Conservation (phyloP, 768 basidiomycete species). For the Lyophyllum atratum region DNA sequence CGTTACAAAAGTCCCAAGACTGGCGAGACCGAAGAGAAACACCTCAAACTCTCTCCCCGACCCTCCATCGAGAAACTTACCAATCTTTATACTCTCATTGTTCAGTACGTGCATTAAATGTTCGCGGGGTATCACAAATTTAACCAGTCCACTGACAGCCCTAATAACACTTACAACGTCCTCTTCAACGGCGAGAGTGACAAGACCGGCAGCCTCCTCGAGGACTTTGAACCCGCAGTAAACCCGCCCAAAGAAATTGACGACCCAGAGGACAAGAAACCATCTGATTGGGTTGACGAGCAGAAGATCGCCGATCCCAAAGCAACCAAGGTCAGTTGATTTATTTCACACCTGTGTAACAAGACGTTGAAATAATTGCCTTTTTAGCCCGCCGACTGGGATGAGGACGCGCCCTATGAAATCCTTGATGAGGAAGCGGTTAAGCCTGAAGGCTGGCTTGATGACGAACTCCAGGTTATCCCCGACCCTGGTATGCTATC, state of each 20-base stretch:
- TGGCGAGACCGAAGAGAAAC: conserved; percentile 96
- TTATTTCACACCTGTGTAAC: not conserved
- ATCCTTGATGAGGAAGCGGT: conserved; percentile 84
- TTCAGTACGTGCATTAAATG: conserved; percentile 63
- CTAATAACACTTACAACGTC: conserved; percentile 93
- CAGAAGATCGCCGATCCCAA: conserved; percentile 84
- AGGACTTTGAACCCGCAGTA: conserved; percentile 91
- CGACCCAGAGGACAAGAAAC: conserved; percentile 90
- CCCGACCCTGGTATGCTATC: conserved; percentile 77
- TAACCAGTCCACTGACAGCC: conserved; percentile 43
- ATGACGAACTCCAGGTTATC: conserved; percentile 76
- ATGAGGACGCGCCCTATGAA: conserved; percentile 94
- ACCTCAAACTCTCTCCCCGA: conserved; percentile 77
- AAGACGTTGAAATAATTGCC: not conserved
- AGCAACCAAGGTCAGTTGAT: conserved; percentile 67
- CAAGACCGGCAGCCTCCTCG: conserved; percentile 81
- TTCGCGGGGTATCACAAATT: not conserved
- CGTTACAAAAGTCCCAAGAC: conserved; percentile 93
- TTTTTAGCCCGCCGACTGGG: conserved; percentile 89
- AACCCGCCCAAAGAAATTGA: conserved; percentile 94
- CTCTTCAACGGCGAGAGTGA: conserved; percentile 85
- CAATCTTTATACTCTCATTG: conserved; percentile 91
- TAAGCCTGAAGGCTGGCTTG: conserved; percentile 97
- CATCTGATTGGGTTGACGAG: conserved; percentile 89
- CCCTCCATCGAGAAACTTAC: conserved; percentile 90